Evolutionary conservation across 2,329 filamentous ascomycete genomes (phyloP), one percentile per base, ranked within the genome.

Genomic region (Pseudocercospora musae): DNA sequence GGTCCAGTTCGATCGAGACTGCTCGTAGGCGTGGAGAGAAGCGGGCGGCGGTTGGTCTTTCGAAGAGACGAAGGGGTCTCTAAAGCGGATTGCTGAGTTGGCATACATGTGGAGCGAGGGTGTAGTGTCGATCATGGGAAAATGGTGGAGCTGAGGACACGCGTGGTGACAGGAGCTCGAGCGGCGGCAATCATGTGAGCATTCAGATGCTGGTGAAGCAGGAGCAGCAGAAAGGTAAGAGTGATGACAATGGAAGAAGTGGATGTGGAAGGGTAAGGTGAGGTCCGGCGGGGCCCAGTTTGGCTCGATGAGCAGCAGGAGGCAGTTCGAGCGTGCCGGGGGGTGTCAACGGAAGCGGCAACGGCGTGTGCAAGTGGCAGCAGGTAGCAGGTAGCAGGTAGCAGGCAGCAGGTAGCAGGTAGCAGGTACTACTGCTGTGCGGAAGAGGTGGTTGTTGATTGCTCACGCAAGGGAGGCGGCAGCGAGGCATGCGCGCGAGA

Each of bases 281-380:
- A 58, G 31, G 44, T 50, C 21, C 56, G 44, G 56, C 54, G 81
- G 74, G 74, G 68, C 86, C 77, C 61, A 82, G 75, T 11, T 77
- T 58, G 3, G 78, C 74, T 73, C 86, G 84, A 0, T 82, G 48
- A 82, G 68, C 69, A 85, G 85, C 23, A 80, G 82, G 15, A 78
- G 72, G 13, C 85, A 59, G 49, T 37, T 50, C 44, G 56, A 58
- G 18, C 23, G 42, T 54, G 29, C 57, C 29, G 25, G 48, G 48
- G 48, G 55, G 23, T 57, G 50, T 55, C 62, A 60, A 61, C 58
- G 62, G 62, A 60, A 58, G 55, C 58, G 55, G 57, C 61, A 60
- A 60, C 61, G 62, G 57, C 48, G 60, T 61, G 63, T 50, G 58
- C 33, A 48, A 52, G 53, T 57, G 40, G 25, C 18, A 31, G 40